Base-by-base conservation (phyloP, 352 stramenopile species). In the Nannochloropsis limnetica region DNA sequence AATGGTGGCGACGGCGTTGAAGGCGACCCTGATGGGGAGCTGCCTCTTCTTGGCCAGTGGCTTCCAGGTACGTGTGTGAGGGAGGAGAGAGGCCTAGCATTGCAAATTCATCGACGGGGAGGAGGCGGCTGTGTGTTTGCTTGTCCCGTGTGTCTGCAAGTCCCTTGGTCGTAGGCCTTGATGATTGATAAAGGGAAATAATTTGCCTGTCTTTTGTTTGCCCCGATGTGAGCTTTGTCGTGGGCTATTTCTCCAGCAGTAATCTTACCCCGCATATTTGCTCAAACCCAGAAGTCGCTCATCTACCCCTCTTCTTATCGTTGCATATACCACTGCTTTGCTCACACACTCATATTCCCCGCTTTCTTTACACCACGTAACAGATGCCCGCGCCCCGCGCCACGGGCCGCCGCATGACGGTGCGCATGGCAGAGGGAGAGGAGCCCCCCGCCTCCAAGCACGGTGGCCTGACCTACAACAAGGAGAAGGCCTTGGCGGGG, bases 41-140 rank as follows among this genome's bases (percentile, higher is more conserved):
- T 74, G 61, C n/a, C 61, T 74, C 61, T 74, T 74, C 61, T 74
- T 74, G 61, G 61, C 61, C 61, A 74, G 61, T 74, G 61, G 61
- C n/a, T 74, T 74, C 25, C 61, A 74, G 61, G 61, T 74, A 74
- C 5, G 61, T 28, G 54, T 9, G 5, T 0, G 61, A 49, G 37
- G 37, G 37, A 49, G 2, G 37, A 15, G 11, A 15, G 8, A 49
- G 17, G 1, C 17, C 0, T 49, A 20, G 37, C 17, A 14, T 49
- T 49, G 37, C 37, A 49, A 49, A 49, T 49, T 49, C 37, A 49
- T 49, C 37, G 37, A 49, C 37, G 37, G 37, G 37, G 37, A 15
- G 37, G 37, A n/a, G n/a, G n/a, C n/a, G n/a, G 1, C 37, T 14
- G 37, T 49, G 37, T 49, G 37, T 15, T 49, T 49, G 37, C 37